Percentiles rank a stretch among this genome's conserved stretches.
Evolutionary conservation across 768 basidiomycete genomes (phyloP).

Genomic region (Lentinula aciculospora): DNA sequence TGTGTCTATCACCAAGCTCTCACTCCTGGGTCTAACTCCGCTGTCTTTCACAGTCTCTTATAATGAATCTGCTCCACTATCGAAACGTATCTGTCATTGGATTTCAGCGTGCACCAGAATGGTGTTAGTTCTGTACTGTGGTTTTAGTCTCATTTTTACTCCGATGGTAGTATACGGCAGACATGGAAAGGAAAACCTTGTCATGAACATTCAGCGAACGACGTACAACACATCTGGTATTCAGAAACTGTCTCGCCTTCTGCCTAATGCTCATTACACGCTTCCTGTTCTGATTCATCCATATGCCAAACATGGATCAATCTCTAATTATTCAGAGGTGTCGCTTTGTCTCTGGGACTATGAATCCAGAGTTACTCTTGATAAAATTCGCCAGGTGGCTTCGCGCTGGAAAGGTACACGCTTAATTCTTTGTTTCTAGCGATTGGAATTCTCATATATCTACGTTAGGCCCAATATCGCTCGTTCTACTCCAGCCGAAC

Average conservation of each 20-base stretch:
- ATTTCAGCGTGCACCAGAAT: background rate
- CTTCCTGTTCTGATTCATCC: background rate
- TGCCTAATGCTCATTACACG: background rate
- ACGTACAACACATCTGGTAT: background rate
- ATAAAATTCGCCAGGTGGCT: background rate
- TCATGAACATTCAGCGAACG: background rate
- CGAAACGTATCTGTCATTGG: background rate
- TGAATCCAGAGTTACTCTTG: background rate
- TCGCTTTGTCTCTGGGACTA: background rate
- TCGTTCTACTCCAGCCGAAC: background rate
- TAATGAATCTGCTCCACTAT: background rate
- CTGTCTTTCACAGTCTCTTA: too few species aligned
- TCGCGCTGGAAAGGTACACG: background rate
- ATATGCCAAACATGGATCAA: background rate
- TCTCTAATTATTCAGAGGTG: background rate
- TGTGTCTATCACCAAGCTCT: too few species aligned
- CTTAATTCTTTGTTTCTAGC: background rate
- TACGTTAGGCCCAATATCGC: background rate
- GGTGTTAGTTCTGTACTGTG: background rate
- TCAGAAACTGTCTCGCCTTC: background rate
- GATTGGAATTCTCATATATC: background rate
- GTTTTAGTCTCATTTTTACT: background rate
- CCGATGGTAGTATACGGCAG: background rate
- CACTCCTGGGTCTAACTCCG: too few species aligned
- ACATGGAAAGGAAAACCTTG: background rate